phyloP scores from a whole-genome alignment of 305 asterid genomes.

The Fraxinus angustifolia region DNA sequence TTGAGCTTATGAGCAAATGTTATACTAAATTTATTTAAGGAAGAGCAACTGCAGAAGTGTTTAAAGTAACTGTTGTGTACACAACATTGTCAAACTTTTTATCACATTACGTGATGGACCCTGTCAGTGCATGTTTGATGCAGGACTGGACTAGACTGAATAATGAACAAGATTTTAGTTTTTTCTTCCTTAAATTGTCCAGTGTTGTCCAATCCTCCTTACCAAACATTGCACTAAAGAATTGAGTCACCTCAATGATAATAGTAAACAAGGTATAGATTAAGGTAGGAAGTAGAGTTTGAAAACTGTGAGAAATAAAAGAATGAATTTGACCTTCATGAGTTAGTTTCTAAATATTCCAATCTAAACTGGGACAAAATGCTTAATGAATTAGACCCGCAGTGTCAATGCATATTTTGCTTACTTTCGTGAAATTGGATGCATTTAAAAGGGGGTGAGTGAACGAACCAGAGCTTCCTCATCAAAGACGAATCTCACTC shows the following conservation, averaged over 20 bases:
- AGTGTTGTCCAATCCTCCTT: background rate
- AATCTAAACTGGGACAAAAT: background rate
- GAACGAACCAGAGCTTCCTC: constrained; percentile 74
- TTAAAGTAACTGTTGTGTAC: background rate
- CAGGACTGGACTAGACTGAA: background rate
- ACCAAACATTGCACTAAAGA: background rate
- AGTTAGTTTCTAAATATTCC: background rate
- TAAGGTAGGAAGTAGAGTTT: background rate
- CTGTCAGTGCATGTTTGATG: background rate
- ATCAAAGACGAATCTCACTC: constrained; percentile 90
- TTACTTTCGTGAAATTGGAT: background rate
- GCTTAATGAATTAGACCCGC: background rate
- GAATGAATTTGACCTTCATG: background rate
- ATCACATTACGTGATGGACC: background rate
- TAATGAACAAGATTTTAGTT: background rate
- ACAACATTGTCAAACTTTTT: background rate
- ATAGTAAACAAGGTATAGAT: background rate
- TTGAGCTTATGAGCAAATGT: constrained; percentile 8
- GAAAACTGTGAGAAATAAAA: background rate
- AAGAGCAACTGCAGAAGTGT: background rate
- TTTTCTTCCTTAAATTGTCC: background rate
- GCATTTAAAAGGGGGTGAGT: constrained; percentile 19
- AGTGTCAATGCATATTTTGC: background rate
- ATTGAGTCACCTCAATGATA: background rate
- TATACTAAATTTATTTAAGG: background rate